phyloP scores from a whole-genome alignment of 164 flowering plant species.

The Brasenia schreberi region DNA sequence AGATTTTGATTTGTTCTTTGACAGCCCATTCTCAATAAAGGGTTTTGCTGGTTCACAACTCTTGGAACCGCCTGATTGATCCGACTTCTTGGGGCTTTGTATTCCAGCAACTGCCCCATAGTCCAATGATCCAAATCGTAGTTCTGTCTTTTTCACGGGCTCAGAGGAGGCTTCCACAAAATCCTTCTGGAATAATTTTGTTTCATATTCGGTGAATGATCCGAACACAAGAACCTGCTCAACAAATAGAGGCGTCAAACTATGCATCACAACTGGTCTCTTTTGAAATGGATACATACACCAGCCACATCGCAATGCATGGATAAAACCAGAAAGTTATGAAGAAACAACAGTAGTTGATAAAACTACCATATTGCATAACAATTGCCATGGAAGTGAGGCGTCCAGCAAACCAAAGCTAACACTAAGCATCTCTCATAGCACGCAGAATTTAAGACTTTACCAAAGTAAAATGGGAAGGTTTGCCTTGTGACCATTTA shows the following conservation, averaged over 20 bases:
- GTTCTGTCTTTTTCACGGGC: constrained; percentile 18
- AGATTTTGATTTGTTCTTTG: constrained; percentile 6
- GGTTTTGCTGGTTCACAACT: constrained; percentile 6
- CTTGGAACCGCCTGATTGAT: constrained; percentile 13
- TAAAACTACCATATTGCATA: no score
- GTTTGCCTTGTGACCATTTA: no score
- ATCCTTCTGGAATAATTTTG: constrained; percentile 27
- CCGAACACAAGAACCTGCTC: constrained; percentile 63
- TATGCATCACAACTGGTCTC: no score
- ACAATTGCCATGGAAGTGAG: no score
- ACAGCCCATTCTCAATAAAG: constrained; percentile 7
- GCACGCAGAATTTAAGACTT: no score
- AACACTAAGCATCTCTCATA: no score
- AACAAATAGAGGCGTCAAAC: neutral
- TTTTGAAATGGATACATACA: no score
- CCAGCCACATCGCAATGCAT: no score
- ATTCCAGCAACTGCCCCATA: constrained; percentile 11
- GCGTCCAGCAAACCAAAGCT: no score
- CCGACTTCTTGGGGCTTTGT: constrained; percentile 7
- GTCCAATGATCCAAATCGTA: constrained; percentile 50
- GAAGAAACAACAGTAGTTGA: no score
- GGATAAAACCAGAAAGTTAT: no score
- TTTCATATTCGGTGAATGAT: constrained; percentile 78
- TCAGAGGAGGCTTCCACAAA: constrained; percentile 19
- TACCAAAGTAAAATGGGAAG: no score